Evolutionary conservation across 306 rosid species (phyloP).

Genomic region (Cucumis sativus): DNA sequence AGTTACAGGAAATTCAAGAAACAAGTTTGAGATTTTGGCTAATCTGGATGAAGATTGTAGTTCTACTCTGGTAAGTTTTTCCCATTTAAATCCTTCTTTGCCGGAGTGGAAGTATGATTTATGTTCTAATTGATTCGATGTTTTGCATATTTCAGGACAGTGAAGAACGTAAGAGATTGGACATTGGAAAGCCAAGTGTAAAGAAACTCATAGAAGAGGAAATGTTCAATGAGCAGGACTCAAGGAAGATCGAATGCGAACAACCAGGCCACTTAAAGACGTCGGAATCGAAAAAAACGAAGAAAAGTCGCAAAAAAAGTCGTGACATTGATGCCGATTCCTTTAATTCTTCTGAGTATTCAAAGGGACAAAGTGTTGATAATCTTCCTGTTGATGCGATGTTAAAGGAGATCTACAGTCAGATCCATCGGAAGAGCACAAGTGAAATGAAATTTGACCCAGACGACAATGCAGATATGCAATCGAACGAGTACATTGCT

Average conservation of each 20-base stretch:
- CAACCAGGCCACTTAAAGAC: slow-evolving; percentile 23
- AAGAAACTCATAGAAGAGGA: slow-evolving; percentile 95
- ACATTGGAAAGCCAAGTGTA: slow-evolving; percentile 65
- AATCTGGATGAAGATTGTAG: slow-evolving; percentile 39
- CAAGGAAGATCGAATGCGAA: slow-evolving; percentile 18
- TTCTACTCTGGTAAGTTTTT: slow-evolving; percentile 39
- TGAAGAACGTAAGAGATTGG: slow-evolving; percentile 21
- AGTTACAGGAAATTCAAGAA: slow-evolving; percentile 52
- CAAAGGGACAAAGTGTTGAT: slow-evolving; percentile 35
- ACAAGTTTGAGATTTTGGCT: slow-evolving; percentile 39
- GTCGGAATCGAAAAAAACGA: slow-evolving; percentile 31
- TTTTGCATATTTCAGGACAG: slow-evolving; percentile 41
- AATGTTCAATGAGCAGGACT: slow-evolving; percentile 51
- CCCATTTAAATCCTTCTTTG: background rate
- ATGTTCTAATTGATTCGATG: background rate
- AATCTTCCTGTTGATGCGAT: slow-evolving; percentile 45
- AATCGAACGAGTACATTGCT: slow-evolving; percentile 32
- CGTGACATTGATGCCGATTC: slow-evolving; percentile 36
- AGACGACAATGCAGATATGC: slow-evolving; percentile 27
- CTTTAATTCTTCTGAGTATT: slow-evolving; percentile 28
- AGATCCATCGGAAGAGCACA: slow-evolving; percentile 31
- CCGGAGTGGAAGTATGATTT: background rate
- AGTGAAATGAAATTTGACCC: slow-evolving; percentile 23
- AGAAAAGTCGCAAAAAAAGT: slow-evolving; percentile 43
- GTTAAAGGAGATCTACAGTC: slow-evolving; percentile 55